Percentiles rank a stretch among this genome's conserved stretches.
Conservation (phyloP, 805 yeast species). For the Gaillardinia entomophila region DNA sequence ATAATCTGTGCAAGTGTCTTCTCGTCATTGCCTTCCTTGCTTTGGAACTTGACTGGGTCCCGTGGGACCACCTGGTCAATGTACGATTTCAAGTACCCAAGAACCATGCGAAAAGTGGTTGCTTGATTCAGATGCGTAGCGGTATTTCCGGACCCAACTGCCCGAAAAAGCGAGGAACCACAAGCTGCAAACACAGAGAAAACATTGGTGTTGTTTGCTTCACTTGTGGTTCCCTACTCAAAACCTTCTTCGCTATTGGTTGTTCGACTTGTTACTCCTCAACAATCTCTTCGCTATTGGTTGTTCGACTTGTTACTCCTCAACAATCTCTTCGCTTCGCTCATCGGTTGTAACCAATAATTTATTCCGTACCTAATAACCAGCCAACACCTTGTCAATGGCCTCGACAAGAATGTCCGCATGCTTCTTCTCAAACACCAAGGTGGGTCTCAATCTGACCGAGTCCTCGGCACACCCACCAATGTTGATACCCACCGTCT, state of each 20-base stretch:
- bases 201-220: no score
- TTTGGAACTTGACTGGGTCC: constrained; percentile 15
- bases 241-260: not conserved
- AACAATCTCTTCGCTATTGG: not conserved
- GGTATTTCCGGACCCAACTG: no score
- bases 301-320: not conserved
- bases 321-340: not conserved
- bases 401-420: constrained; percentile 57
- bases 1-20: constrained; percentile 28
- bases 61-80: constrained; percentile 19
- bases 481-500: constrained; percentile 63
- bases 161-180: no score
- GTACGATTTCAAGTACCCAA: constrained; percentile 17
- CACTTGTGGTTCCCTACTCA: no score
- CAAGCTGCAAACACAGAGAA: no score
- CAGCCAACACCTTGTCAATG: constrained; percentile 32
- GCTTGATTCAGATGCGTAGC: no score
- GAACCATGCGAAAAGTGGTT: no score
- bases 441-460: constrained; percentile 76
- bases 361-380: constrained; percentile 19
- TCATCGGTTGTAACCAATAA: not conserved
- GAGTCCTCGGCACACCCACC: constrained; percentile 83
- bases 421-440: constrained; percentile 74
- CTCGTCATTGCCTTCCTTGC: not conserved
- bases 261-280: not conserved